Percentiles rank a stretch among this genome's conserved stretches.
phyloP scores from a whole-genome alignment of 345 rosid species.

The Reutealis trisperma region DNA sequence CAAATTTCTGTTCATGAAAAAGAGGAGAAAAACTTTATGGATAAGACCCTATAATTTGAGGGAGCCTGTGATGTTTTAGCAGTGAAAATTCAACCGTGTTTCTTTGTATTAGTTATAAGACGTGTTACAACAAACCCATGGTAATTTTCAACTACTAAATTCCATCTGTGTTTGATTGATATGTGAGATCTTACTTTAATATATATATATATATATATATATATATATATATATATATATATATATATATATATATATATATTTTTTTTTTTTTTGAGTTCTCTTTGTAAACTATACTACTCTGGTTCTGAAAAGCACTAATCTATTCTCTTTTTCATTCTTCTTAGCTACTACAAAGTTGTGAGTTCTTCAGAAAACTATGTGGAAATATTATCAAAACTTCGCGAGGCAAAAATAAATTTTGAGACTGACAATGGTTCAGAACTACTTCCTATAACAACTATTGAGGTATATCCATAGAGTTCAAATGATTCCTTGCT shows the following conservation, averaged over 20 bases:
- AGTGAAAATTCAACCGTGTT: neutral
- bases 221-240: too few species aligned
- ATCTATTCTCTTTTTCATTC: slow-evolving; percentile 6
- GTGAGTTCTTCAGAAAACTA: slow-evolving; percentile 76
- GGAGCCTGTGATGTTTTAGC: neutral
- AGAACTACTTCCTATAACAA: slow-evolving; percentile 69
- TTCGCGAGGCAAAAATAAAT: slow-evolving; percentile 69
- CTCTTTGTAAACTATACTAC: neutral
- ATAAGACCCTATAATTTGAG: neutral
- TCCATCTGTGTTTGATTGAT: neutral
- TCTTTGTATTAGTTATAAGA: neutral
- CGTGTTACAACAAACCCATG: neutral
- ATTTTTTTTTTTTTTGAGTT: neutral
- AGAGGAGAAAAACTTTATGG: neutral
- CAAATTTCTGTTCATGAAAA: neutral
- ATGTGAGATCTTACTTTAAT: neutral
- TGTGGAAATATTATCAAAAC: slow-evolving; percentile 56
- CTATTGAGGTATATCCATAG: slow-evolving; percentile 62
- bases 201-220: too few species aligned
- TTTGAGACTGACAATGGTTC: slow-evolving; percentile 94
- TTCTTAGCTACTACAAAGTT: slow-evolving; percentile 72
- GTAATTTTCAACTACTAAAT: neutral
- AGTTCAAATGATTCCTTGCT: slow-evolving; percentile 2
- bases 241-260: too few species aligned
- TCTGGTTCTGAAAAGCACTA: slow-evolving; percentile 1